phyloP scores from a whole-genome alignment of 1,139 yeast genomes.

The Taphrina communis region DNA sequence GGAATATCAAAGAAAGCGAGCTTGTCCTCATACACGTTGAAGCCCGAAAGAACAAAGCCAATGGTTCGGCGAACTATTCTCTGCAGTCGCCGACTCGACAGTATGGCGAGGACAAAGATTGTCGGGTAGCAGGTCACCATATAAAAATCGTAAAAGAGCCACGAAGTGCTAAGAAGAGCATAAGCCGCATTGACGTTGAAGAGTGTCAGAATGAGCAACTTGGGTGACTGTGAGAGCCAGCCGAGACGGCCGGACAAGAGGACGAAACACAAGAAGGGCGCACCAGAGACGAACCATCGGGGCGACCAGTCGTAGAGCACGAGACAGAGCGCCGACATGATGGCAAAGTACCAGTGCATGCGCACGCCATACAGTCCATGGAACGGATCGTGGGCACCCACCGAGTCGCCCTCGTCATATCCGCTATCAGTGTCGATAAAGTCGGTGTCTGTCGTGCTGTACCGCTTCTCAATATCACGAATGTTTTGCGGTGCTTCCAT shows the following conservation, averaged over 20 bases:
- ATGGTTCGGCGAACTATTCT: background rate
- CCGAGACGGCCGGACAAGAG: constrained; percentile 22
- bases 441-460: background rate
- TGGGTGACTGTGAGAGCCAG: constrained; percentile 13
- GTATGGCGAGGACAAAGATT: constrained; percentile 16
- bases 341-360: constrained; percentile 28
- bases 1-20: constrained; percentile 33
- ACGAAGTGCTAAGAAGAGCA: constrained; percentile 30
- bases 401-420: constrained; percentile 16
- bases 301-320: constrained; percentile 31
- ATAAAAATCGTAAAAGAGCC: constrained; percentile 24
- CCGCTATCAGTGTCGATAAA: constrained; percentile 7
- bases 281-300: constrained; percentile 30
- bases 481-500: constrained; percentile 16
- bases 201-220: constrained; percentile 5
- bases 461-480: constrained; percentile 13
- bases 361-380: constrained; percentile 19
- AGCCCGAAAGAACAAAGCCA: background rate
- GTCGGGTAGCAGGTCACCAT: constrained; percentile 22
- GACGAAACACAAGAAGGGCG: constrained; percentile 20
- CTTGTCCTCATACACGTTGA: constrained; percentile 31
- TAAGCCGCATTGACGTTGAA: constrained; percentile 15
- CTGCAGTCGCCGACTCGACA: constrained; percentile 17
- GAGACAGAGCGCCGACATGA: constrained; percentile 30
- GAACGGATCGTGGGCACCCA: constrained; percentile 9